Conservation (phyloP, 2,329 filamentous ascomycete species). For the Pyrenophora seminiperda region DNA sequence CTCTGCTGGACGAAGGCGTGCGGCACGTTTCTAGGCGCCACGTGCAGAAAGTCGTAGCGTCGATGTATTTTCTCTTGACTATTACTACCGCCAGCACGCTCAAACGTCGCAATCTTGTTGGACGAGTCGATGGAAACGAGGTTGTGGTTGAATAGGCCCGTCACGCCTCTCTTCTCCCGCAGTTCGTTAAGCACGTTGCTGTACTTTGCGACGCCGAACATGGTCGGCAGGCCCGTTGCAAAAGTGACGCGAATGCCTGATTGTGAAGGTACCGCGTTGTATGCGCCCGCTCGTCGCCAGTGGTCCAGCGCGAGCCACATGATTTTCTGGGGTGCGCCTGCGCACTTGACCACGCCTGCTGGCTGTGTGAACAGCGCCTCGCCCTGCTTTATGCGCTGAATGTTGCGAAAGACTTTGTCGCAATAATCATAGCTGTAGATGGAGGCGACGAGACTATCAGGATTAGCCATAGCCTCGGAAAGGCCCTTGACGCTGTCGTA, state of each 20-base stretch:
- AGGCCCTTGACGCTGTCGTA: constrained; percentile 37
- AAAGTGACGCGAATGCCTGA: constrained; percentile 47
- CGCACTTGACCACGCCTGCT: constrained; percentile 47
- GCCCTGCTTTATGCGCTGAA: constrained; percentile 39
- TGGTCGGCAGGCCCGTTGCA: constrained; percentile 46
- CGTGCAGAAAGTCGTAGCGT: constrained; percentile 47
- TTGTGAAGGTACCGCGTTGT: constrained; percentile 25
- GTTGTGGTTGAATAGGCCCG: constrained; percentile 47
- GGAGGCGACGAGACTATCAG: constrained; percentile 40
- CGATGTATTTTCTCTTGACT: constrained; percentile 34
- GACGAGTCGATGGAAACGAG: constrained; percentile 44
- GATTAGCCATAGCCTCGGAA: constrained; percentile 41
- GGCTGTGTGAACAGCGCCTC: constrained; percentile 48
- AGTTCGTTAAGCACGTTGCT: constrained; percentile 42
- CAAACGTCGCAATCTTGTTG: constrained; percentile 45
- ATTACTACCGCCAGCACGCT: constrained; percentile 26
- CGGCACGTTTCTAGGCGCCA: constrained; percentile 45
- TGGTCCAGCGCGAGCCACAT: constrained; percentile 50
- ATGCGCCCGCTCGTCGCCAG: constrained; percentile 44
- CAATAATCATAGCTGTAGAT: constrained; percentile 48
- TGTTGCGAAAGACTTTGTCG: constrained; percentile 43
- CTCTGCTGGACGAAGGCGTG: constrained; percentile 45
- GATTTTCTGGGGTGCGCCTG: constrained; percentile 48
- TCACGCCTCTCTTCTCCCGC: constrained; percentile 42
- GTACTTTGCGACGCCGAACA: constrained; percentile 51